phyloP scores from a whole-genome alignment of 2,329 filamentous ascomycete species.

The Neophaeococcomyces mojaviensis region DNA sequence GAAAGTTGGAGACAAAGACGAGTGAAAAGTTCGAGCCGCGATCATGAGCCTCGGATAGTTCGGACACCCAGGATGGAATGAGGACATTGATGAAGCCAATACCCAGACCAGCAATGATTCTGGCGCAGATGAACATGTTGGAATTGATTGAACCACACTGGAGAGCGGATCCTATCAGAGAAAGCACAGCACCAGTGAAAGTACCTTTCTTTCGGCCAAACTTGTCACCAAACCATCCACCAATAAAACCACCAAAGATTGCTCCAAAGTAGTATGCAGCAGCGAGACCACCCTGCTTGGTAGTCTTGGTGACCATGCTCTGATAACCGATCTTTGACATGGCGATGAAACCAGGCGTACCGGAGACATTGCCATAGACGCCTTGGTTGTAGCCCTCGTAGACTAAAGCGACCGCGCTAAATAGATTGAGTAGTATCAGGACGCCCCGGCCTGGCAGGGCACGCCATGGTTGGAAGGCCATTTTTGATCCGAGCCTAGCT shows the following conservation, averaged over 20 bases:
- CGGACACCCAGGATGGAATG: conserved; percentile 25
- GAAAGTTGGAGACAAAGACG: conserved; percentile 26
- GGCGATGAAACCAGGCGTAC: conserved; percentile 26
- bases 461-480: conserved; percentile 25
- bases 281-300: conserved; percentile 27
- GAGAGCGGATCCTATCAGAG: conserved; percentile 24
- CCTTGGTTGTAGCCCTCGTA: conserved; percentile 29
- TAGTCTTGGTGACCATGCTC: conserved; percentile 23
- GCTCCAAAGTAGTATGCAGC: conserved; percentile 27
- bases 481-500: no score
- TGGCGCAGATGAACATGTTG: conserved; percentile 27
- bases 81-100: conserved; percentile 28
- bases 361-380: conserved; percentile 25
- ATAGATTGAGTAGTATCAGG: conserved; percentile 24
- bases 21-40: conserved; percentile 26
- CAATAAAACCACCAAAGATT: conserved; percentile 25
- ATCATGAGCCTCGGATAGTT: conserved; percentile 24
- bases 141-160: conserved; percentile 19
- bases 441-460: conserved; percentile 23
- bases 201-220: conserved; percentile 24
- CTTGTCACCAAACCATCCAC: conserved; percentile 25
- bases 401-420: conserved; percentile 25
- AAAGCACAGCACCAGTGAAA: conserved; percentile 23
- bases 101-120: conserved; percentile 27
- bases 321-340: conserved; percentile 23